Base-by-base conservation (phyloP, 352 stramenopile genomes). In the Saprolegnia parasitica region DNA sequence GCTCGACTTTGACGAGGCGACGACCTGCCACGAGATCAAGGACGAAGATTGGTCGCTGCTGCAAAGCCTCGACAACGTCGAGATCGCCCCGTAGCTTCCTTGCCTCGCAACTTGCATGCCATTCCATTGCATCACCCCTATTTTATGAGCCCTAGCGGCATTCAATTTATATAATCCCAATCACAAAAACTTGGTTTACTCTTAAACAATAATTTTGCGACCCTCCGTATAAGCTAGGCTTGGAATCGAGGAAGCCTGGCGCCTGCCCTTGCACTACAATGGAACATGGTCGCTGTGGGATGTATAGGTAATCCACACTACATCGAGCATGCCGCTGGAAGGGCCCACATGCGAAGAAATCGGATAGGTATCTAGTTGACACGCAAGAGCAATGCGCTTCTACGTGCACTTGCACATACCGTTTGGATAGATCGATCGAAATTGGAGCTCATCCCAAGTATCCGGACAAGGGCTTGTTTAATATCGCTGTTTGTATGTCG, bases 11-110 rank as follows among this genome's bases (percentile, higher is more conserved):
- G 52, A 16, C 52, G 52, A 60, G 20, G 52, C 52, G 11, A 15
- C 11, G 20, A 60, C 52, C 3, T 60, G 52, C 35, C 52, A 60
- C 35, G 52, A 60, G 20, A 35, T 60, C 35, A 60, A 60, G 35
- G 52, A 60, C 24, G 52, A 60, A 9, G 52, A 60, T 24, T 60
- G 52, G 52, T 60, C 52, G 16, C n/a, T 60, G 24, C 52, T 60
- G 24, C 52, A 60, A 60, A 40, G 52, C n/a, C 52, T 60, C 35
- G 52, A 60, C 52, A 60, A 60, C 13, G 52, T 60, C 20, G 52
- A 60, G 35, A 60, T 60, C 20, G 42, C 42, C 42, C 42, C 42
- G 11, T 49, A 49, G 42, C 13, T 49, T 15, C 11, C 1, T 49
- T 4, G 42, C 21, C 24, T 65, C 37, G n/a, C 40, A 21, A 67